Conservation (phyloP, 164 flowering plant species). For the Dillenia suffruticosa region DNA sequence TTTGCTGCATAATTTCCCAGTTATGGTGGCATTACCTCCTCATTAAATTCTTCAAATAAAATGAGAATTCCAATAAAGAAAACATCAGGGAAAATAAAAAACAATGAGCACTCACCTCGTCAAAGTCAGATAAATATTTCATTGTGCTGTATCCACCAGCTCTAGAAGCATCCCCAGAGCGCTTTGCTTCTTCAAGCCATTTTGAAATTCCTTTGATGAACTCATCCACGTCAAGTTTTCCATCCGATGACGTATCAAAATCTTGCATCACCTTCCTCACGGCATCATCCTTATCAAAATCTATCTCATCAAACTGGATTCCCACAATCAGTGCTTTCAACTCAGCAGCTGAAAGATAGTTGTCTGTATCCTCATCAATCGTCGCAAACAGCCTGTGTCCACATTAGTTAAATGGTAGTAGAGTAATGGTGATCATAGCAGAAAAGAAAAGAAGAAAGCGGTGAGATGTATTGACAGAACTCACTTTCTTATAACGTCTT, state of each 20-base stretch:
- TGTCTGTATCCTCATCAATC: conserved; percentile 50
- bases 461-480: conserved; percentile 10
- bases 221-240: conserved; percentile 33
- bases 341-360: conserved; percentile 39
- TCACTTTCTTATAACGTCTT: conserved; percentile 42
- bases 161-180: conserved; percentile 14
- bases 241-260: conserved; percentile 57
- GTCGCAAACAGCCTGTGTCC: conserved; percentile 51
- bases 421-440: background rate
- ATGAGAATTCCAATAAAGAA: background rate
- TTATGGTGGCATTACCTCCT: too few species aligned
- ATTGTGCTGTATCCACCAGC: conserved; percentile 27
- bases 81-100: background rate
- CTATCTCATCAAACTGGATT: conserved; percentile 53
- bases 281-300: conserved; percentile 59
- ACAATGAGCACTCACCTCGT: conserved; percentile 34
- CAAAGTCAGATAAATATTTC: conserved; percentile 33
- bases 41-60: conserved; percentile 2
- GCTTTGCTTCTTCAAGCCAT: conserved; percentile 60
- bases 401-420: conserved; percentile 2
- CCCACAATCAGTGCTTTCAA: conserved; percentile 69
- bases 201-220: conserved; percentile 51
- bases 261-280: conserved; percentile 52
- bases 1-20: conserved; percentile 33
- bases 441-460: background rate